Evolutionary conservation across 441 rosid genomes (phyloP), one percentile per base, ranked within the genome.

Genomic region (Viola pubescens): DNA sequence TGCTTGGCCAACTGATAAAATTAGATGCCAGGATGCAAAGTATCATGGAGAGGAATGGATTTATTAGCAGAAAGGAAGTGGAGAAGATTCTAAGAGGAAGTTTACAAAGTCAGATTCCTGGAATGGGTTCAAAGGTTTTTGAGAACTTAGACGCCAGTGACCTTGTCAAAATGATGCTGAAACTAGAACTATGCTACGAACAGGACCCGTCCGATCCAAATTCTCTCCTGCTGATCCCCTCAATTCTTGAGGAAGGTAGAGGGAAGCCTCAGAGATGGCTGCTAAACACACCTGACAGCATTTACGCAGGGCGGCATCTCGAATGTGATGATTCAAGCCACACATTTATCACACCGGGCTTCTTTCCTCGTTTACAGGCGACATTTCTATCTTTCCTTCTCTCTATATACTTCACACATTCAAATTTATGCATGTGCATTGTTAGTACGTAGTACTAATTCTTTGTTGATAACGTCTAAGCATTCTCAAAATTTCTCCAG

Each of bases 311-410:
- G 43, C 76, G 97, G 68, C 97, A 94, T 94, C 94, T 90, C 26
- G 82, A 79, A 68, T 90, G 94, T 48, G 95, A 94, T 64, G 89
- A 89, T 76, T 84, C 95, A 63, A 88, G 89, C 76, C 95, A 81
- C 75, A 81, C 76, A 81, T 94, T 88, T 73, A 86, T 94, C 72
- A 84, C 95, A 11, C 85, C 95, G 37, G 95, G 95, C 63, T 86
- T 83, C 84, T 94, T 94, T 76, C 92, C 96, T 41, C 94, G 85
- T 68, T 73, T 94, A 69, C 98, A 89, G 95, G 98, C 65, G 71
- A 69, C 68, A 48, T 16, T 46, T 65, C 43, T 14, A 12, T 54
- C 45, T 54, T 45, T 48, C 52, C 16, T 52, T 34, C 40, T 52
- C 47, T 10, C 48, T 59, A 26, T 26, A 26, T 0, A 26, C 34